Evolutionary conservation across 345 rosid genomes (phyloP).

Genomic region (Noccaea bulbosa): DNA sequence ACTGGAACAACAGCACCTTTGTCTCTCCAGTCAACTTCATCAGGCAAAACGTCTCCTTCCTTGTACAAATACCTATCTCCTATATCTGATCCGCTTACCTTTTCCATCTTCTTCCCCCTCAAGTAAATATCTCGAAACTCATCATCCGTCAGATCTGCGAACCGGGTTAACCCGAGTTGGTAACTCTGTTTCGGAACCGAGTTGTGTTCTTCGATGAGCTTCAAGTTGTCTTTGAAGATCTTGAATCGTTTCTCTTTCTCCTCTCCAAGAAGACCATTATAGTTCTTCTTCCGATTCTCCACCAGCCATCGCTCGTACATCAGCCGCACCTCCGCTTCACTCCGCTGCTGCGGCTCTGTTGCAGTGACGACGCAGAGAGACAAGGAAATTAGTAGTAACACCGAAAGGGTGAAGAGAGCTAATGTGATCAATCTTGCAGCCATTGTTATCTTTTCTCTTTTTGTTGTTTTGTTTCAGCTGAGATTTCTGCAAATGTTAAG

Average conservation of each 20-base stretch:
- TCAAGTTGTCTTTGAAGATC: constrained; percentile 62
- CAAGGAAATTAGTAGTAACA: constrained; percentile 14
- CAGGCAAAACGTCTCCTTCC: constrained; percentile 48
- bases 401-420: constrained; percentile 3
- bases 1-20: constrained; percentile 49
- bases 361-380: constrained; percentile 1
- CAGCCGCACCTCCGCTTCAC: neutral
- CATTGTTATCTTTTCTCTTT: constrained; percentile 4
- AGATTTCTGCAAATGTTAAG: neutral
- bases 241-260: constrained; percentile 60
- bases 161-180: constrained; percentile 55
- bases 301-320: constrained; percentile 63
- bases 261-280: constrained; percentile 57
- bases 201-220: constrained; percentile 55
- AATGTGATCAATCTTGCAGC: neutral
- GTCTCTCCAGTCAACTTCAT: constrained; percentile 51
- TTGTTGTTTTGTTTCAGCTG: neutral
- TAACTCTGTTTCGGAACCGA: constrained; percentile 41
- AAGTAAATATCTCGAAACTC: constrained; percentile 51
- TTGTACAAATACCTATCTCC: constrained; percentile 37
- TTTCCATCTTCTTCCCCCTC: constrained; percentile 30
- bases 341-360: neutral
- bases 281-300: constrained; percentile 50
- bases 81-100: neutral
- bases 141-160: constrained; percentile 63